phyloP scores from a whole-genome alignment of 164 flowering plant species.

The Vitis labrusca region DNA sequence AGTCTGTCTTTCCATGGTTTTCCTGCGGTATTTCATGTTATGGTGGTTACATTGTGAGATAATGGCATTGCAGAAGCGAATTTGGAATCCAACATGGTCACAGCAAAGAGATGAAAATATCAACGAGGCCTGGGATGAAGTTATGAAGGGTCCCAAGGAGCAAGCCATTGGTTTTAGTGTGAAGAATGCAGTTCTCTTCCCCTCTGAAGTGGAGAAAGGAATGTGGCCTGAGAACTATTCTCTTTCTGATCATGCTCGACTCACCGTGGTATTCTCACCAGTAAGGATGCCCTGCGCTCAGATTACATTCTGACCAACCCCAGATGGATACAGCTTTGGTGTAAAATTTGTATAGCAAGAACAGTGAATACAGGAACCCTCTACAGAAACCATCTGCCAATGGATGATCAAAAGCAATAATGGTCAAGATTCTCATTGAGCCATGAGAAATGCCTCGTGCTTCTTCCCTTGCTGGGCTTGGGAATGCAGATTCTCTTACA shows the following conservation, averaged over 20 bases:
- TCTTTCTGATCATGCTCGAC: slow-evolving; percentile 94
- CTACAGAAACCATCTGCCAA: too few relatives aligned
- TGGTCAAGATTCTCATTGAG: too few relatives aligned
- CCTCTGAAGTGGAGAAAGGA: slow-evolving; percentile 92
- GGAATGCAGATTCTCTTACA: too few relatives aligned
- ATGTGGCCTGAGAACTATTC: slow-evolving; percentile 95
- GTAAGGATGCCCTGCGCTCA: slow-evolving; percentile 72
- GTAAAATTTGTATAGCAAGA: slow-evolving; percentile 3
- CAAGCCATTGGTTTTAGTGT: slow-evolving; percentile 79
- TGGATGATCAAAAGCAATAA: too few relatives aligned
- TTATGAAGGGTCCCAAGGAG: slow-evolving; percentile 23
- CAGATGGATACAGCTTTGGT: neutral
- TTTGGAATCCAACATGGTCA: slow-evolving; percentile 65
- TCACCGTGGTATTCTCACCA: slow-evolving; percentile 91
- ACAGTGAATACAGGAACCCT: neutral
- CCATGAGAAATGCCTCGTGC: too few relatives aligned
- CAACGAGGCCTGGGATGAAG: slow-evolving; percentile 19
- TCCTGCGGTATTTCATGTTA: neutral
- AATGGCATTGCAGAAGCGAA: slow-evolving; percentile 54
- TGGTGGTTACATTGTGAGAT: neutral
- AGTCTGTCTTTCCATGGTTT: too few relatives aligned
- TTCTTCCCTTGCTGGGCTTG: too few relatives aligned
- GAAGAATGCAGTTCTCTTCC: slow-evolving; percentile 91
- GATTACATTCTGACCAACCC: slow-evolving; percentile 25
- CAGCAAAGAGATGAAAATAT: slow-evolving; percentile 39